phyloP scores from a whole-genome alignment of 495 filamentous ascomycete genomes.

The Extremus antarcticus region DNA sequence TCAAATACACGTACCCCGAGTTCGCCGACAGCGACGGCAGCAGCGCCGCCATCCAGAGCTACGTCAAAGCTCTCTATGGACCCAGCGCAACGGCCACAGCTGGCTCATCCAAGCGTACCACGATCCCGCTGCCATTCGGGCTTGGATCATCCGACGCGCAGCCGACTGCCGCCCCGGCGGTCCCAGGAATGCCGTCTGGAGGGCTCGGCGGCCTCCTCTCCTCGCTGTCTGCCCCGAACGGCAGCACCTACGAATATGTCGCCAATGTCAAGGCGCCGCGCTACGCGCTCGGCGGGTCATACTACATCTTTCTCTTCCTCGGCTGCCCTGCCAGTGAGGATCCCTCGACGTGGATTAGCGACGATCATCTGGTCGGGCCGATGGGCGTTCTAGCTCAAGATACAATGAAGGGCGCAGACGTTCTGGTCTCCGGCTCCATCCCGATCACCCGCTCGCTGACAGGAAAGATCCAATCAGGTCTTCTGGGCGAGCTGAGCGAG shows the following conservation, averaged over 20 bases:
- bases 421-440: slow-evolving; percentile 17
- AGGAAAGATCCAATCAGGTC: background rate
- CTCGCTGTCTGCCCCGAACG: slow-evolving; percentile 10
- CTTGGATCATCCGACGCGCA: background rate
- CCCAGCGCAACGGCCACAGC: slow-evolving; percentile 18
- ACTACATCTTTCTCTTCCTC: slow-evolving; percentile 23
- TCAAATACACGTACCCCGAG: slow-evolving; percentile 26
- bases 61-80: slow-evolving; percentile 25
- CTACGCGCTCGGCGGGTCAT: slow-evolving; percentile 23
- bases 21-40: slow-evolving; percentile 22
- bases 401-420: slow-evolving; percentile 4
- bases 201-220: background rate
- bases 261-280: slow-evolving; percentile 22
- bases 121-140: background rate
- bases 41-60: slow-evolving; percentile 14
- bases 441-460: slow-evolving; percentile 20
- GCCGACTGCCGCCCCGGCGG: background rate
- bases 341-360: slow-evolving; percentile 14
- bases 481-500: slow-evolving; percentile 4
- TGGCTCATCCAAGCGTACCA: slow-evolving; percentile 20
- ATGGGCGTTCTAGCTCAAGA: slow-evolving; percentile 20
- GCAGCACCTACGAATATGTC: slow-evolving; percentile 21
- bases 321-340: slow-evolving; percentile 14
- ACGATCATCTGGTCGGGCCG: slow-evolving; percentile 18
- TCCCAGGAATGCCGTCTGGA: background rate